phyloP scores from a whole-genome alignment of 2,329 filamentous ascomycete species.

The Colletotrichum neosansevieriae region DNA sequence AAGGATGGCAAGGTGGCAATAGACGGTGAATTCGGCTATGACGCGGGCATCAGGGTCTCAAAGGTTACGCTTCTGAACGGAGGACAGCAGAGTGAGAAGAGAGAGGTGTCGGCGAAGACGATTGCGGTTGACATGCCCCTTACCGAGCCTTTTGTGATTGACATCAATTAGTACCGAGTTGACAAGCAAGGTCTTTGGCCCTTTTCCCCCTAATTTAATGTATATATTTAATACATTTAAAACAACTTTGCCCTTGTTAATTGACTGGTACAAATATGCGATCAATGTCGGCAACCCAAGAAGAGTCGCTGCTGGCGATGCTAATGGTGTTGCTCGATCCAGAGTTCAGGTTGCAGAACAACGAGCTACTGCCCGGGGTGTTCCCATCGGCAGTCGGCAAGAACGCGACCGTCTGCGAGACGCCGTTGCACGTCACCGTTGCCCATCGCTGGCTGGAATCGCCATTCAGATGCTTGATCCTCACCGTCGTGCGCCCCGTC shows the following conservation, averaged over 20 bases:
- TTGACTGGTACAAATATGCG: conserved; percentile 62
- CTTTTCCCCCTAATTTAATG: neutral
- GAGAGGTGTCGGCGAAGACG: conserved; percentile 35
- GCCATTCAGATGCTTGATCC: conserved; percentile 68
- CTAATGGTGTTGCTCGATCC: conserved; percentile 62
- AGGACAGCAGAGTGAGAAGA: conserved; percentile 22
- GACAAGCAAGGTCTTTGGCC: neutral
- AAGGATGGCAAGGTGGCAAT: conserved; percentile 62
- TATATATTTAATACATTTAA: neutral
- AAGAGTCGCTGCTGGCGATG: conserved; percentile 54
- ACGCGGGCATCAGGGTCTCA: conserved; percentile 55
- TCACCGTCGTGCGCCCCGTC: conserved; percentile 62
- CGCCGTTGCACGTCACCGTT: conserved; percentile 68
- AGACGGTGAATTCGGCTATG: conserved; percentile 67
- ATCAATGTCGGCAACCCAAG: conserved; percentile 65
- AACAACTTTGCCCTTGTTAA: neutral
- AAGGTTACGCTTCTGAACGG: conserved; percentile 62
- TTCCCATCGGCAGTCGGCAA: conserved; percentile 61
- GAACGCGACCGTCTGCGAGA: conserved; percentile 64
- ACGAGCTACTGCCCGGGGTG: conserved; percentile 55
- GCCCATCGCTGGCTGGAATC: conserved; percentile 65
- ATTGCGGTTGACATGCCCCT: conserved; percentile 43
- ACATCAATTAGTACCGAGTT: conserved; percentile 13
- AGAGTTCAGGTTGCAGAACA: conserved; percentile 62
- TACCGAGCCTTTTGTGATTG: conserved; percentile 38